A percentile compares a stretch with the other conserved stretches of the same genome.
Conservation (phyloP, 2,329 filamentous ascomycete genomes). For the Colletotrichum incanum region DNA sequence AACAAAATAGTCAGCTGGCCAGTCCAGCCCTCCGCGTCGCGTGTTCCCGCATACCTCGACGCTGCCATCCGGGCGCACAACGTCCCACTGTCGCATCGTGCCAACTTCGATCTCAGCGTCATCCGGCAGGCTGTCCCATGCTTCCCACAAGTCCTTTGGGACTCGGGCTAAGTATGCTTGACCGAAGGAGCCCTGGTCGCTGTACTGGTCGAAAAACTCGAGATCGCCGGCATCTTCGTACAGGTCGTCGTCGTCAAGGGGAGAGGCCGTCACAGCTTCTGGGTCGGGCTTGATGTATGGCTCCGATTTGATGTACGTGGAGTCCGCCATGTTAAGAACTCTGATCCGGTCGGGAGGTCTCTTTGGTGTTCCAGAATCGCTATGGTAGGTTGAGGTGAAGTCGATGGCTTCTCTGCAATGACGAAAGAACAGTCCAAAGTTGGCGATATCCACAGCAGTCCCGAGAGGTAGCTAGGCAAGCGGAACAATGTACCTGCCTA, state of each 20-base stretch:
- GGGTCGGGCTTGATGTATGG: conserved; percentile 66
- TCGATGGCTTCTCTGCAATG: conserved; percentile 19
- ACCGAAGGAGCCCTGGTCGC: conserved; percentile 41
- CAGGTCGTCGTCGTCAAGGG: conserved; percentile 76
- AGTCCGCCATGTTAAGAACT: conserved; percentile 37
- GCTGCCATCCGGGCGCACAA: conserved; percentile 67
- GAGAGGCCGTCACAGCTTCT: conserved; percentile 57
- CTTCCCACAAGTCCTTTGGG: conserved; percentile 85
- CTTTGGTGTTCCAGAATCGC: background rate
- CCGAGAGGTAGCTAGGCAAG: background rate
- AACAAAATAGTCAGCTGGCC: background rate
- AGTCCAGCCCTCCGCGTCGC: background rate
- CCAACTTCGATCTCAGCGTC: conserved; percentile 88
- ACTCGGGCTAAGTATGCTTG: conserved; percentile 80
- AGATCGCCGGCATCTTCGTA: conserved; percentile 74
- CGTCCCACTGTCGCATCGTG: conserved; percentile 75
- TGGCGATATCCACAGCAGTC: background rate
- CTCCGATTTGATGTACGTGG: conserved; percentile 49
- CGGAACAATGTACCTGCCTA: background rate
- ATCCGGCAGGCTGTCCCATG: conserved; percentile 83
- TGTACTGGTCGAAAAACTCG: conserved; percentile 67
- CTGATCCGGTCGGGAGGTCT: background rate
- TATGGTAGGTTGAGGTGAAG: background rate
- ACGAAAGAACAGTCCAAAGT: conserved; percentile 15
- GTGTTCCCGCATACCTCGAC: conserved; percentile 48